Evolutionary conservation across 768 basidiomycete species (phyloP).

Genomic region (Mycena epipterygia): DNA sequence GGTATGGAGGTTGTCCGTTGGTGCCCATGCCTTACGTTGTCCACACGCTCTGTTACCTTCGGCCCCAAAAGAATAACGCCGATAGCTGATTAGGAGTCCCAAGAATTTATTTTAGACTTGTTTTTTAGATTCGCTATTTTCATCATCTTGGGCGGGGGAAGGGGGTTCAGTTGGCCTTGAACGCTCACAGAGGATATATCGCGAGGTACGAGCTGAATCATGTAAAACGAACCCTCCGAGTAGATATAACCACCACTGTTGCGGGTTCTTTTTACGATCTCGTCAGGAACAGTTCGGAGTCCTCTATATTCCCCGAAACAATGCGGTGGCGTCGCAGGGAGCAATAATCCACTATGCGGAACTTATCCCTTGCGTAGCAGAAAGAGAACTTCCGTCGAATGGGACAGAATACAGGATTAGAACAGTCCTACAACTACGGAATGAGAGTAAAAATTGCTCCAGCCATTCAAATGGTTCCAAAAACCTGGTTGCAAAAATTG

Average conservation of each 20-base stretch:
- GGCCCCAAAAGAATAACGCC: not conserved
- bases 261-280: not conserved
- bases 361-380: not conserved
- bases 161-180: not conserved
- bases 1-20: constrained; percentile 10
- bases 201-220: not conserved
- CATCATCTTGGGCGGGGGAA: not conserved
- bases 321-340: constrained; percentile 1
- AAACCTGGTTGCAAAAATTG: constrained; percentile 1
- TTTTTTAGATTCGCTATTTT: not conserved
- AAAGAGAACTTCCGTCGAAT: not conserved
- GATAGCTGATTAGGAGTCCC: constrained; percentile 4
- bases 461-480: constrained; percentile 1
- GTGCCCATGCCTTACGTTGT: constrained; percentile 3
- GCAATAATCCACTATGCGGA: constrained; percentile 4
- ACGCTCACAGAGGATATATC: not conserved
- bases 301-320: constrained; percentile 5
- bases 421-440: constrained; percentile 6
- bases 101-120: not conserved
- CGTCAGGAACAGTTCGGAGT: constrained; percentile 6
- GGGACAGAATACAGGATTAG: constrained; percentile 8
- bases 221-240: not conserved
- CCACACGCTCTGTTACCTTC: constrained; percentile 4
- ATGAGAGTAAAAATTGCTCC: not conserved
- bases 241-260: not conserved